Conservation (phyloP, 306 rosid species). For the Senna tora region DNA sequence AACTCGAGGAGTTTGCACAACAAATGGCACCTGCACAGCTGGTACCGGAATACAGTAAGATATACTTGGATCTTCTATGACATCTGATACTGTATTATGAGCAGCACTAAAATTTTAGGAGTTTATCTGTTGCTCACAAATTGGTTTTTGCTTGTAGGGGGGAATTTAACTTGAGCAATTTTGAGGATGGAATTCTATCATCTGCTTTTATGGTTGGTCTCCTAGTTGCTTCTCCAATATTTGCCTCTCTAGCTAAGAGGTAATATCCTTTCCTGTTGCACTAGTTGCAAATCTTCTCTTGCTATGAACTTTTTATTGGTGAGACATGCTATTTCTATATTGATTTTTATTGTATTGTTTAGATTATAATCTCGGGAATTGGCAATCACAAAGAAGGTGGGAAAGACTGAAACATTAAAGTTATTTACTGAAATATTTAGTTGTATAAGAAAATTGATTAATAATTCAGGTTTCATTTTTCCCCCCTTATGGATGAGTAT, state of each 20-base stretch:
- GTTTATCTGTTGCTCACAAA: not conserved
- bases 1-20: slow-evolving; percentile 61
- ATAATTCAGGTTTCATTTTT: not conserved
- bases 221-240: slow-evolving; percentile 72
- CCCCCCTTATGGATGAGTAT: not conserved
- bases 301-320: not conserved
- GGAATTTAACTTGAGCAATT: slow-evolving; percentile 63
- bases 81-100: not conserved
- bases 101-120: slow-evolving; percentile 27
- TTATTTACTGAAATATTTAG: not conserved
- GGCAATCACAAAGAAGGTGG: not conserved
- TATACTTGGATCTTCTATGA: slow-evolving; percentile 15
- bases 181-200: slow-evolving; percentile 69
- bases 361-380: not conserved
- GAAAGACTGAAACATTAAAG: not conserved
- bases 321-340: not conserved
- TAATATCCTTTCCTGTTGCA: slow-evolving; percentile 32
- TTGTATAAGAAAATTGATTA: not conserved
- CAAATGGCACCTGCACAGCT: slow-evolving; percentile 61
- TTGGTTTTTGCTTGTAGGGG: slow-evolving; percentile 48
- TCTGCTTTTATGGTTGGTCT: slow-evolving; percentile 84
- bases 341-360: not conserved
- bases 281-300: slow-evolving; percentile 8
- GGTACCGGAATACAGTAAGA: slow-evolving; percentile 94
- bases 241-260: slow-evolving; percentile 66